Base-by-base conservation (phyloP, 2,329 filamentous ascomycete genomes). In the Coniochaeta hoffmannii region DNA sequence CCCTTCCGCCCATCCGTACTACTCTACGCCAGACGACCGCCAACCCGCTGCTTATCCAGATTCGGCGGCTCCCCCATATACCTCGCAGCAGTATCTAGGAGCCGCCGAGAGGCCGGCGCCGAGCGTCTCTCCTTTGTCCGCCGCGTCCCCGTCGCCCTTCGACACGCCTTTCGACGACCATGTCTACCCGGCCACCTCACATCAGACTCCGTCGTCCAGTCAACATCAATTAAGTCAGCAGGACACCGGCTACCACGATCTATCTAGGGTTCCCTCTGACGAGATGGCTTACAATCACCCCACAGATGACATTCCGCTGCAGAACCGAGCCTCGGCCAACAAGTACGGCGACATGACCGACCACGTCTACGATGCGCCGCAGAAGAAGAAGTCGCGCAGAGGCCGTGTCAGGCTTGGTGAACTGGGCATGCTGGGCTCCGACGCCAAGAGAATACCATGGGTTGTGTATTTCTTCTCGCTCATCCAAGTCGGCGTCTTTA, bases 401-500 rank as follows among this genome's bases (percentile, higher is more conserved):
- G 70, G 70, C 57, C 75, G 76, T 57, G 71, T 84, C 50, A 72
- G 76, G n/a, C 74, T 82, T 46, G 81, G 81, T 53, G 78, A 84
- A 68, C 66, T 85, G 54, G 80, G 80, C 57, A 84, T 85, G 80
- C 65, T 85, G 49, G 79, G 79, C 2, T 71, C 79, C 12, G 71
- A 78, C 62, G 76, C 72, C 65, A 81, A 79, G 66, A 73, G 76
- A 58, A 82, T 86, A 53, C 88, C 94, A 0, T 94, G 88, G 80
- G 83, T 96, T 7, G 89, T 91, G 32, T 97, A 93, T 69, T 71
- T 86, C 44, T 81, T 97, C 60, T 89, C 90, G 2, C 55, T 85
- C 30, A 79, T 88, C 12, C 92, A 97, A 69, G 73, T 94, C 19
- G 83, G 78, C 15, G 90, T 97, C 28, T 99, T 99, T 66, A 88